phyloP scores from a whole-genome alignment of 805 yeast species.

The Metschnikowia kunwiensis region DNA sequence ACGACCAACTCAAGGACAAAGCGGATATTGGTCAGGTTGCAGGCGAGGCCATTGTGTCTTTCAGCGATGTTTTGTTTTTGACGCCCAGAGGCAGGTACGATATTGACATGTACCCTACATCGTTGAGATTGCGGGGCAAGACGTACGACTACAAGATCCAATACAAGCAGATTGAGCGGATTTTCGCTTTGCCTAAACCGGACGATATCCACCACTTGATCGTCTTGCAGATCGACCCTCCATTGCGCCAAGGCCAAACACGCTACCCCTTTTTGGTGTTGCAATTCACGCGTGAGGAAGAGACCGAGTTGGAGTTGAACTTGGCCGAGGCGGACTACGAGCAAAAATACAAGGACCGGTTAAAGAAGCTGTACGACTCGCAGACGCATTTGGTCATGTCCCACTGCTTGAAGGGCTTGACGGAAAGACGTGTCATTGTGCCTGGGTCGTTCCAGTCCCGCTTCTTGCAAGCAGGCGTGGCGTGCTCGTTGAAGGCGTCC shows the following conservation, averaged over 20 bases:
- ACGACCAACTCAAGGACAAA: slow-evolving; percentile 85
- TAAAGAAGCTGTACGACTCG: slow-evolving; percentile 75
- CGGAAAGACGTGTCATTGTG: slow-evolving; percentile 78
- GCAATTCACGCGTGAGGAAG: slow-evolving; percentile 89
- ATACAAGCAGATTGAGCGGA: slow-evolving; percentile 83
- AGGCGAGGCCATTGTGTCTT: slow-evolving; percentile 92
- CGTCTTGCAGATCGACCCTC: slow-evolving; percentile 92
- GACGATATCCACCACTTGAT: slow-evolving; percentile 89
- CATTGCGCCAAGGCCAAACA: slow-evolving; percentile 97
- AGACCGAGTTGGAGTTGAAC: slow-evolving; percentile 84
- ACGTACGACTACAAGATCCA: slow-evolving; percentile 96
- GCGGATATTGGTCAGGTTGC: slow-evolving; percentile 94
- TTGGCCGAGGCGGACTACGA: slow-evolving; percentile 79
- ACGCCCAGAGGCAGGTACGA: slow-evolving; percentile 99
- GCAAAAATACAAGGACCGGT: slow-evolving; percentile 67
- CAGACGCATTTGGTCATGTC: slow-evolving; percentile 83
- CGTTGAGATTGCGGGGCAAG: slow-evolving; percentile 91
- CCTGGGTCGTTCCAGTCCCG: slow-evolving; percentile 81
- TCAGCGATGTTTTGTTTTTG: slow-evolving; percentile 83
- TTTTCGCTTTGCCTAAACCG: slow-evolving; percentile 89
- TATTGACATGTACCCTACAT: slow-evolving; percentile 84
- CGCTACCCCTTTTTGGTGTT: slow-evolving; percentile 88
- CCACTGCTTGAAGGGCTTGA: slow-evolving; percentile 84
- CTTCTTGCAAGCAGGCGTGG: slow-evolving; percentile 78
- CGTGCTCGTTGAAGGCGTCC: slow-evolving; percentile 90